Percentiles rank a stretch among this genome's conserved stretches.
Evolutionary conservation across 73 alveolate species (phyloP).

Genomic region (Halteria grandinella): DNA sequence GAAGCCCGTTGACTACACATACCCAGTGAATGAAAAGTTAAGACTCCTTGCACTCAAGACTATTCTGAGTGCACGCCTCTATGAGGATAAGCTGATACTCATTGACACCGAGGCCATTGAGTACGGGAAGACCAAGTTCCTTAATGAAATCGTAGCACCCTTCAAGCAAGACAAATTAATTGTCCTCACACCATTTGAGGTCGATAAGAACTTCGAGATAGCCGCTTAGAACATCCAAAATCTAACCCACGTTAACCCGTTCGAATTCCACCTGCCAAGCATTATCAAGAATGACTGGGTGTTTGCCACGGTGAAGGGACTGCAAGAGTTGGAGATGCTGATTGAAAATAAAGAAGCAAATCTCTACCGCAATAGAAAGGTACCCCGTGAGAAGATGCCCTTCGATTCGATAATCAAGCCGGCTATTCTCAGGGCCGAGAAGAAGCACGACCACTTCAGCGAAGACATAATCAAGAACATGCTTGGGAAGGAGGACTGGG

Average conservation of each 20-base stretch:
- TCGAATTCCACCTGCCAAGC: slow-evolving; percentile 47
- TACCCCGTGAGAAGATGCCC: slow-evolving; percentile 46
- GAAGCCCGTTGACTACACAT: slow-evolving; percentile 66
- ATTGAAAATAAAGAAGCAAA: slow-evolving; percentile 42
- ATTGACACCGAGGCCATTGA: slow-evolving; percentile 60
- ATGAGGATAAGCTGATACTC: slow-evolving; percentile 59
- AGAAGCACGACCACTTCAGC: slow-evolving; percentile 6
- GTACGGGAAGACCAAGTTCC: slow-evolving; percentile 58
- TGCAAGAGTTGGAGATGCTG: slow-evolving; percentile 55
- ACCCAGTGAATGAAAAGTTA: slow-evolving; percentile 54
- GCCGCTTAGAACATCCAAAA: slow-evolving; percentile 52
- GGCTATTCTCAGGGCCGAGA: background rate
- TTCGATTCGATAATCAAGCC: slow-evolving; percentile 12
- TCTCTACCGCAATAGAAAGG: slow-evolving; percentile 43
- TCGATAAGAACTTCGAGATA: slow-evolving; percentile 45
- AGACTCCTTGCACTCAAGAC: slow-evolving; percentile 65
- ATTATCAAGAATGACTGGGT: slow-evolving; percentile 58
- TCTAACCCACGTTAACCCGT: slow-evolving; percentile 29
- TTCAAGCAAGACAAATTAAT: slow-evolving; percentile 46
- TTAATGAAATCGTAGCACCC: slow-evolving; percentile 48
- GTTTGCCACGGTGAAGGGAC: slow-evolving; percentile 58
- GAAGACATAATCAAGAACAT: slow-evolving; percentile 27
- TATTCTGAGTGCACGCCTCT: slow-evolving; percentile 55
- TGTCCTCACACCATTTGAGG: slow-evolving; percentile 47
- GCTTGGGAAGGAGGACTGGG: slow-evolving; percentile 17